These are phyloP conservation scores for Talaromyces sp. DNA, from an alignment of 2,329 filamentous ascomycete genomes.

Conservation along the genomic window DNA sequence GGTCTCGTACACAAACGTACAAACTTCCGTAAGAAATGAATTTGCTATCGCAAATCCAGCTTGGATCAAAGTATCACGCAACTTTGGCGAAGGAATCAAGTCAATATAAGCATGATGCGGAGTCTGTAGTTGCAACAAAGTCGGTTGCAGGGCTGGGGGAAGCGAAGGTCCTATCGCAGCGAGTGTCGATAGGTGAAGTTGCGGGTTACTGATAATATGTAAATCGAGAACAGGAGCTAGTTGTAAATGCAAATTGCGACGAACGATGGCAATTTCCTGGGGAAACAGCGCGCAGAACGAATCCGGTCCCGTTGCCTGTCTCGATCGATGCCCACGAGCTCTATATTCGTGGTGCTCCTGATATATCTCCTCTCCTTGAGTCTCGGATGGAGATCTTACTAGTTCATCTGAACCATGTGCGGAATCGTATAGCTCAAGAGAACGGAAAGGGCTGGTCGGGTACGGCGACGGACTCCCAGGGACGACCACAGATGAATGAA, in stretches of 20 bases:
- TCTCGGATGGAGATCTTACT: neutral
- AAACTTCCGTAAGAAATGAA: constrained; percentile 35
- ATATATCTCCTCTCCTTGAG: neutral
- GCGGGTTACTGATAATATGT: constrained; percentile 26
- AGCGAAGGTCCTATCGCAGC: constrained; percentile 28
- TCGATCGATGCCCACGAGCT: neutral
- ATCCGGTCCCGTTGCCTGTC: neutral
- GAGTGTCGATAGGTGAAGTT: constrained; percentile 30
- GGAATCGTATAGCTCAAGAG: constrained; percentile 6
- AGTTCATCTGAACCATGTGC: constrained; percentile 1
- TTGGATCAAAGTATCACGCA: constrained; percentile 37
- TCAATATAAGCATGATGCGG: constrained; percentile 42
- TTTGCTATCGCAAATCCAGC: constrained; percentile 33
- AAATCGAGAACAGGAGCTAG: constrained; percentile 35
- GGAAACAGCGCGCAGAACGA: constrained; percentile 23
- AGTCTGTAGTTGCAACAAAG: constrained; percentile 35
- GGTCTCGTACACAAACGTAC: constrained; percentile 31
- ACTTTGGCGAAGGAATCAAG: constrained; percentile 36
- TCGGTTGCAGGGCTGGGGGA: constrained; percentile 33
- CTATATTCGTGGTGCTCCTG: neutral
- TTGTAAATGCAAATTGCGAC: constrained; percentile 30
- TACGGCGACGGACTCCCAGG: constrained; percentile 13
- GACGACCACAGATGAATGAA: constrained; percentile 13
- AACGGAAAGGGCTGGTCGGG: constrained; percentile 21
- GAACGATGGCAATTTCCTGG: constrained; percentile 33